Evolutionary conservation across 1,284 basidiomycete species (phyloP).

Genomic region (Leccinum fuscescens): DNA sequence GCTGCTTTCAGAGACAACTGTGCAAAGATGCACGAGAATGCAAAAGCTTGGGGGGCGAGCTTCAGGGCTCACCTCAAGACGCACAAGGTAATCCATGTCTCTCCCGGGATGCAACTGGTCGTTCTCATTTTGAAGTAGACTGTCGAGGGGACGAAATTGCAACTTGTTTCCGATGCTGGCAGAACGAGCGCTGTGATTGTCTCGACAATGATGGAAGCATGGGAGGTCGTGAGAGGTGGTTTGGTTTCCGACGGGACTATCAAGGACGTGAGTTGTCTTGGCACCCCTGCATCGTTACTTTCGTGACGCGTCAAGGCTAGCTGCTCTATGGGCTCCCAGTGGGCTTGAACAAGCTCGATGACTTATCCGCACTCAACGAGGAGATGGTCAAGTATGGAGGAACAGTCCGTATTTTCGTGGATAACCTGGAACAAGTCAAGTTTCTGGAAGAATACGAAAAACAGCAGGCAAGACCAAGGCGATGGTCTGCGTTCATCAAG

Average conservation of each 20-base stretch:
- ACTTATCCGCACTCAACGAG: conserved; percentile 62
- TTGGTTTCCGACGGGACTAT: conserved; percentile 72
- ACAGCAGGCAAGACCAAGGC: conserved; percentile 37
- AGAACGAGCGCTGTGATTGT: conserved; percentile 65
- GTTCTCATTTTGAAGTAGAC: conserved; percentile 46
- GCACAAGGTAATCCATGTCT: conserved; percentile 56
- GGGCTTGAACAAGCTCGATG: conserved; percentile 67
- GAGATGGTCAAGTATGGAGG: conserved; percentile 53
- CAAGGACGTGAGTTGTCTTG: conserved; percentile 58
- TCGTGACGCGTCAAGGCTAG: conserved; percentile 38
- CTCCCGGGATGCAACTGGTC: background rate
- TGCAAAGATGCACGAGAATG: conserved; percentile 64
- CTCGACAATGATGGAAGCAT: conserved; percentile 80
- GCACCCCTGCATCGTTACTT: background rate
- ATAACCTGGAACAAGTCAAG: conserved; percentile 70
- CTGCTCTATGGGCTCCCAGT: conserved; percentile 80
- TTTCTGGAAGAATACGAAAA: conserved; percentile 61
- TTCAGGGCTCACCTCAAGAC: conserved; percentile 87
- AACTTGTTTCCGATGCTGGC: conserved; percentile 55
- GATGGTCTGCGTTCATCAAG: conserved; percentile 81
- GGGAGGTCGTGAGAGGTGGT: conserved; percentile 68
- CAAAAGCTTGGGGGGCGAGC: conserved; percentile 59
- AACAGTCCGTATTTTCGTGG: conserved; percentile 67
- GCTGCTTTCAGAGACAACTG: conserved; percentile 71
- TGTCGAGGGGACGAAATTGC: conserved; percentile 67